Percentiles rank a stretch among this genome's conserved stretches.
These are phyloP conservation scores for Tephrocybe sp. DNA, from an alignment of 768 basidiomycete genomes.

Conservation along the genomic window DNA sequence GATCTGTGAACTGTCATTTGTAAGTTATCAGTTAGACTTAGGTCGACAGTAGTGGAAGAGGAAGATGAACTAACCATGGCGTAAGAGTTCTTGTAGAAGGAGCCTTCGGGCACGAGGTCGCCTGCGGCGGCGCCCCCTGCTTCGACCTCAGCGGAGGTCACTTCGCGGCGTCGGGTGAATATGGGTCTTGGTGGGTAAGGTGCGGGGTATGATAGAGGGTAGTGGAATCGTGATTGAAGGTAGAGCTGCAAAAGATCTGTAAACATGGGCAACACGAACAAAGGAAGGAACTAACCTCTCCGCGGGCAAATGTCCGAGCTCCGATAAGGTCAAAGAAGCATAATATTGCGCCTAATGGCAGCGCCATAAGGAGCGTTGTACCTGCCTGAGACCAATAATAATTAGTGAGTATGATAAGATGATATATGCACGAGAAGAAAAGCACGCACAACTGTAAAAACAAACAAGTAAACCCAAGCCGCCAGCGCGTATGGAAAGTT, in stretches of 20 bases:
- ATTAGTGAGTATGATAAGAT: background rate
- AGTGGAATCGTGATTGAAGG: constrained; percentile 71
- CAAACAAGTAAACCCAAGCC: constrained; percentile 81
- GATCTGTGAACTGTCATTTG: constrained; percentile 74
- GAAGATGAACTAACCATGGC: constrained; percentile 59
- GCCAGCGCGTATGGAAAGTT: constrained; percentile 79
- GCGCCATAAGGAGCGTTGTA: constrained; percentile 75
- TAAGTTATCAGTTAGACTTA: background rate
- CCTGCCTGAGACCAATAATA: constrained; percentile 50
- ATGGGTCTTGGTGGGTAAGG: constrained; percentile 73
- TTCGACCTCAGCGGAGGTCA: constrained; percentile 51
- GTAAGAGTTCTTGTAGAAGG: constrained; percentile 82
- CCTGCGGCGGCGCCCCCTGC: constrained; percentile 29
- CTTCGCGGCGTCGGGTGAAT: constrained; percentile 62
- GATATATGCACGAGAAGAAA: background rate
- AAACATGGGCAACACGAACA: background rate
- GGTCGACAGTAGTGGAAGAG: background rate
- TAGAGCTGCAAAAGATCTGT: constrained; percentile 42
- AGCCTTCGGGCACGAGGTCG: constrained; percentile 51
- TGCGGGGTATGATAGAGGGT: constrained; percentile 58
- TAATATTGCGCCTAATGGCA: constrained; percentile 74
- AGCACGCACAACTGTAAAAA: constrained; percentile 71
- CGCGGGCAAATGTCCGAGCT: constrained; percentile 67
- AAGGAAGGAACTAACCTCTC: constrained; percentile 48
- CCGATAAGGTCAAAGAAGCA: constrained; percentile 80